A percentile compares a stretch with the other conserved stretches of the same genome.
Evolutionary conservation across 257 asterid species (phyloP).

Genomic region (Salvia miltiorrhiza): DNA sequence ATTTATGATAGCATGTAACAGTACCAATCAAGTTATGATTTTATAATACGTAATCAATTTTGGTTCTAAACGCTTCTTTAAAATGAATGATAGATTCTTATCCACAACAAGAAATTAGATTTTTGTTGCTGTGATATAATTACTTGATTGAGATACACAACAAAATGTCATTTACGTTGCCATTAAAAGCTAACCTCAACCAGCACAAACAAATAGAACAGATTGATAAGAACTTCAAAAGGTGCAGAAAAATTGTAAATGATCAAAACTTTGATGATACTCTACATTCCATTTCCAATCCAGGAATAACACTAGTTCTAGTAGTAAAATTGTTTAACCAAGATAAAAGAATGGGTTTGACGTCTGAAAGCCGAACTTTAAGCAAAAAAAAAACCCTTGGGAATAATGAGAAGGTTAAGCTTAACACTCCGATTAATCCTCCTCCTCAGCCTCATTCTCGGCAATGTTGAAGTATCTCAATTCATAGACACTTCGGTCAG

Average conservation of each 20-base stretch:
- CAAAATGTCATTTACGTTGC: background rate
- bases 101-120: no score
- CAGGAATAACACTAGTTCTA: background rate
- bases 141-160: no score
- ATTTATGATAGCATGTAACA: no score
- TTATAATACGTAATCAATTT: background rate
- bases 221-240: background rate
- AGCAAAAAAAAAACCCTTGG: background rate
- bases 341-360: background rate
- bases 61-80: background rate
- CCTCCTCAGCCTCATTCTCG: constrained; percentile 44
- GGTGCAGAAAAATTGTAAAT: no score
- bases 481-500: constrained; percentile 35
- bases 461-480: constrained; percentile 45
- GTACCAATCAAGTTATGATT: no score
- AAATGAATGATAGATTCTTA: no score
- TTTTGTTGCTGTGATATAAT: no score
- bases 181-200: background rate
- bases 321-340: background rate
- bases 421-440: constrained; percentile 20
- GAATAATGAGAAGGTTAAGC: background rate
- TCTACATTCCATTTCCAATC: background rate
- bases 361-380: background rate
- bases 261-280: background rate
- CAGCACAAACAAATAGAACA: background rate